Percentiles rank a stretch among this genome's conserved stretches.
phyloP scores from a whole-genome alignment of 148 eudicot genomes.

The Rhododendron kiyosumense region DNA sequence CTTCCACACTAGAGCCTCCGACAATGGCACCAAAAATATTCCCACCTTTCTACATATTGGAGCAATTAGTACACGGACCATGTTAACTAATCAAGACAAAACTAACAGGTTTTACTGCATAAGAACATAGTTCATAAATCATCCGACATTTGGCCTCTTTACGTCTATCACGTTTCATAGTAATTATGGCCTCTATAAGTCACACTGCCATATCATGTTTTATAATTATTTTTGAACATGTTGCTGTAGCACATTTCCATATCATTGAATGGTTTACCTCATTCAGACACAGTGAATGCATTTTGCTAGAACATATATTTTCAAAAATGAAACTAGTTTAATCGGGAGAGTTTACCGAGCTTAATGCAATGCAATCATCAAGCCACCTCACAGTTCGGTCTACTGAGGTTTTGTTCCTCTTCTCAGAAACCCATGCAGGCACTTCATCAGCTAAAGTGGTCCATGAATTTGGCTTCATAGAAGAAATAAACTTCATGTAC shows the following conservation, averaged over 20 bases:
- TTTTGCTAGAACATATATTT: background rate
- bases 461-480: constrained; percentile 69
- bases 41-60: constrained; percentile 48
- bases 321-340: background rate
- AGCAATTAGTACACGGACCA: constrained; percentile 20
- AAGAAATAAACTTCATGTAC: constrained; percentile 58
- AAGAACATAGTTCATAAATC: background rate
- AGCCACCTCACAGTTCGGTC: constrained; percentile 81
- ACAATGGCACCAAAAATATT: constrained; percentile 79
- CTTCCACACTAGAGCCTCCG: constrained; percentile 68
- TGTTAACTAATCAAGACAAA: background rate
- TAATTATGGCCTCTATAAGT: background rate
- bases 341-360: constrained; percentile 22
- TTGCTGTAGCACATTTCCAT: background rate
- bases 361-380: constrained; percentile 61
- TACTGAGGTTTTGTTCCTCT: constrained; percentile 67
- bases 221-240: background rate
- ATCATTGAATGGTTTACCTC: background rate
- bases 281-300: background rate
- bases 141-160: background rate
- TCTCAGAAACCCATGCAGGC: constrained; percentile 68
- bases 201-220: background rate
- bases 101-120: background rate
- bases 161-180: background rate
- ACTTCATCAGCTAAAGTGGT: constrained; percentile 79